Conservation (phyloP, 2,329 filamentous ascomycete genomes). For the Aureobasidium uvarum region DNA sequence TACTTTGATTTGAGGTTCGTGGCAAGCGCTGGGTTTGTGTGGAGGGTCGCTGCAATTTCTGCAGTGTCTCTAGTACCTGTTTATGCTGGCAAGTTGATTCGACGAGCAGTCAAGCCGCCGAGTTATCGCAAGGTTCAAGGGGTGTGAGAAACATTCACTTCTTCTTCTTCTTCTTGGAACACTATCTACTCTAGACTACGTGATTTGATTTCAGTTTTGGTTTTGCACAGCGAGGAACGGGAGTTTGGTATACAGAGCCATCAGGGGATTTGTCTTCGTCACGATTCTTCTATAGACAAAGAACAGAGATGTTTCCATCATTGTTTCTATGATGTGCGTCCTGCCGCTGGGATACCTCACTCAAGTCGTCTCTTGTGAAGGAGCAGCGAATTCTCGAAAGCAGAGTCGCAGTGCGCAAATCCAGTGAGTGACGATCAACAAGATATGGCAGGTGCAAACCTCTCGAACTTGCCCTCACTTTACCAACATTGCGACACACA, state of each 20-base stretch:
- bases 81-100: conserved; percentile 81
- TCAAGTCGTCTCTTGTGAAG: not conserved
- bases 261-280: not conserved
- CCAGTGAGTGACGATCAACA: not conserved
- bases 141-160: conserved; percentile 28
- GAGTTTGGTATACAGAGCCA: not conserved
- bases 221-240: not conserved
- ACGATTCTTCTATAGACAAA: not conserved
- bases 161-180: not conserved
- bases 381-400: not conserved
- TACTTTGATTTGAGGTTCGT: conserved; percentile 88
- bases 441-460: conserved; percentile 9
- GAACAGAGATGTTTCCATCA: not conserved
- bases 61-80: conserved; percentile 81
- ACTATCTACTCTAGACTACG: not conserved
- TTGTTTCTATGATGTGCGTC: not conserved
- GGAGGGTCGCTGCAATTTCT: conserved; percentile 78
- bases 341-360: not conserved
- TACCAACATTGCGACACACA: conserved; percentile 6
- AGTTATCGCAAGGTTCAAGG: conserved; percentile 83
- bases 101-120: conserved; percentile 81
- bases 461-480: conserved; percentile 1
- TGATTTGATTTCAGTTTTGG: not conserved
- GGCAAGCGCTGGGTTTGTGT: conserved; percentile 76
- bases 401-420: not conserved